Evolutionary conservation across 345 rosid species (phyloP).

Genomic region (Camelina neglecta): DNA sequence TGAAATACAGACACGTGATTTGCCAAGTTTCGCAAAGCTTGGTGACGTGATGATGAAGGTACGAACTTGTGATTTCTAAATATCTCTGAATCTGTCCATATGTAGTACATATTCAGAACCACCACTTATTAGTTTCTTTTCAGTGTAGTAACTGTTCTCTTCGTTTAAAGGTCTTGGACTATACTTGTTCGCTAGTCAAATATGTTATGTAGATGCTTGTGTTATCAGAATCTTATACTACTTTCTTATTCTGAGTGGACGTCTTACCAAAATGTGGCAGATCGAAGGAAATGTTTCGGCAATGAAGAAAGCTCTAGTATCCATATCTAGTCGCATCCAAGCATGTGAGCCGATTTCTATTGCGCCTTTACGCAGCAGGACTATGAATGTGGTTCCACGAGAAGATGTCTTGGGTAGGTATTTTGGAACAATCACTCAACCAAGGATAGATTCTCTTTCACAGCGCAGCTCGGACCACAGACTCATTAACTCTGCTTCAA

Average conservation of each 20-base stretch:
- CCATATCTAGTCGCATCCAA: constrained; percentile 67
- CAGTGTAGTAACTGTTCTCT: background rate
- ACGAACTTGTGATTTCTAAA: background rate
- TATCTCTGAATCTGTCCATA: too few species aligned
- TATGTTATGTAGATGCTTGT: background rate
- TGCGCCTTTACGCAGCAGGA: constrained; percentile 9
- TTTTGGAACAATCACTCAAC: background rate
- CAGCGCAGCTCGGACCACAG: background rate
- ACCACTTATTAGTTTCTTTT: background rate
- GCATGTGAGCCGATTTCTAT: constrained; percentile 45
- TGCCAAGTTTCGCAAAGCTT: constrained; percentile 57
- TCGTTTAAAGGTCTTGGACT: too few species aligned
- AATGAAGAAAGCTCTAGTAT: constrained; percentile 68
- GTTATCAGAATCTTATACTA: background rate
- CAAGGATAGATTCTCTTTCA: background rate
- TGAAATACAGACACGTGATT: constrained; percentile 50
- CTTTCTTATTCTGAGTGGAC: background rate
- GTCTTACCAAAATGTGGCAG: constrained; percentile 45
- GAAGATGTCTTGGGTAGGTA: background rate
- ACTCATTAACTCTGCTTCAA: constrained; percentile 16
- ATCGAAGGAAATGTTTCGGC: constrained; percentile 66
- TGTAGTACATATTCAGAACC: too few species aligned
- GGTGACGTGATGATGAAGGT: constrained; percentile 72
- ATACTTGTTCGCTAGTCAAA: background rate
- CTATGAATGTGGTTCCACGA: background rate